These are phyloP conservation scores for Naganishia randhawae DNA, from an alignment of 768 basidiomycete genomes.

Conservation along the genomic window DNA sequence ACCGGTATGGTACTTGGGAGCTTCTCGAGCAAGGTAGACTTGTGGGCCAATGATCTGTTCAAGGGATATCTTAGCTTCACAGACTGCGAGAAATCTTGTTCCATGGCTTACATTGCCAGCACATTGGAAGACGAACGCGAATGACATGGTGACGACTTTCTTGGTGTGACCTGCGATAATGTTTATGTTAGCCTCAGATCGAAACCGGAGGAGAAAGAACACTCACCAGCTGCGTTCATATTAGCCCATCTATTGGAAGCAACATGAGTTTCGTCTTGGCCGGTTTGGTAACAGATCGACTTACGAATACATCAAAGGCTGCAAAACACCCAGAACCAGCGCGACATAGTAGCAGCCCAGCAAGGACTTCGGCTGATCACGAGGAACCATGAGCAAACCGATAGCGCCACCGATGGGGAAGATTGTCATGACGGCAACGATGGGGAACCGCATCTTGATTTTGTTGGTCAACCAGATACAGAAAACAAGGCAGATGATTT, in stretches of 20 bases:
- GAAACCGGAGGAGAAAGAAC: too few species aligned
- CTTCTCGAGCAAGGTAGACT: conserved; percentile 43
- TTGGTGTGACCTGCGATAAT: conserved; percentile 42
- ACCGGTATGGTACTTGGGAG: conserved; percentile 43
- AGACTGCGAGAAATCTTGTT: not conserved
- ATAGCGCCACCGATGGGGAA: conserved; percentile 46
- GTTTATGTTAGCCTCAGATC: too few species aligned
- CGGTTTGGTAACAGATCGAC: not conserved
- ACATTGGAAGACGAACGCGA: conserved; percentile 37
- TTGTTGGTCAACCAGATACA: conserved; percentile 29
- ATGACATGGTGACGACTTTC: conserved; percentile 39
- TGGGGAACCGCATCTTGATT: conserved; percentile 32
- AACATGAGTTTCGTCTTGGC: not conserved
- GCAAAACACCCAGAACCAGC: conserved; percentile 35
- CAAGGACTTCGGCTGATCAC: conserved; percentile 32
- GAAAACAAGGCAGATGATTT: conserved; percentile 24
- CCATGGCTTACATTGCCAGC: conserved; percentile 37
- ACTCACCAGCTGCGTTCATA: too few species aligned
- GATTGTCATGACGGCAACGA: conserved; percentile 32
- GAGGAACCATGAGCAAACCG: conserved; percentile 39
- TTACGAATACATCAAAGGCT: conserved; percentile 15
- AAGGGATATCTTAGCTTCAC: not conserved
- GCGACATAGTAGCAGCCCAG: conserved; percentile 33
- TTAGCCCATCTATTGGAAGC: conserved; percentile 39
- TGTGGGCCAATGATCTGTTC: conserved; percentile 41